These are phyloP conservation scores for Discostella stelligera DNA, from an alignment of 352 stramenopile genomes.

Conservation along the genomic window DNA sequence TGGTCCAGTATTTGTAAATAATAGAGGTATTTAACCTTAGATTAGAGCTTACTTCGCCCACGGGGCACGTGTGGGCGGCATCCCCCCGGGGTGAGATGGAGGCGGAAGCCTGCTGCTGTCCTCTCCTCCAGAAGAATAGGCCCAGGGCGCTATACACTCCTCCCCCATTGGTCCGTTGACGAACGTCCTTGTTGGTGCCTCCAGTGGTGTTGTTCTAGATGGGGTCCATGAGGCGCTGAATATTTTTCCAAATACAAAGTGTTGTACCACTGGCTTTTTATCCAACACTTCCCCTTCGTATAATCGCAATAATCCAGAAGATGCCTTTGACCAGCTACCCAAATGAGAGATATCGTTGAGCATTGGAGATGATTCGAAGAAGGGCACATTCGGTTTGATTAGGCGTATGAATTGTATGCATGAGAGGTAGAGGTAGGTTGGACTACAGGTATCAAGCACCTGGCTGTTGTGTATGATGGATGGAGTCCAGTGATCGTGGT, in stretches of 20 bases:
- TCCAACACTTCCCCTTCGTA: slow-evolving; percentile 94
- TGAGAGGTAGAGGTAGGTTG: slow-evolving; percentile 66
- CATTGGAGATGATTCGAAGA: slow-evolving; percentile 81
- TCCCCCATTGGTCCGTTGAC: slow-evolving; percentile 37
- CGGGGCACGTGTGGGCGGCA: slow-evolving; percentile 59
- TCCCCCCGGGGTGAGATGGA: slow-evolving; percentile 15
- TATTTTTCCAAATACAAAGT: slow-evolving; percentile 95
- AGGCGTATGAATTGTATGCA: slow-evolving; percentile 78
- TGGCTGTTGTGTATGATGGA: slow-evolving; percentile 54
- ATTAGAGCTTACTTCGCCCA: slow-evolving; percentile 63
- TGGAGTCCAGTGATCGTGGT: slow-evolving; percentile 51
- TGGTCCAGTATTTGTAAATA: too few relatives aligned
- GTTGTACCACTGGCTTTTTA: slow-evolving; percentile 97
- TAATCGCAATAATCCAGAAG: slow-evolving; percentile 64
- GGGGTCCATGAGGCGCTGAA: slow-evolving; percentile 79
- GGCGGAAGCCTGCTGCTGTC: not conserved
- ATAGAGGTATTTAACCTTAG: too few relatives aligned
- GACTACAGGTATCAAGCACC: slow-evolving; percentile 41
- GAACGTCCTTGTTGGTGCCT: slow-evolving; percentile 63
- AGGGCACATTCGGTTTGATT: slow-evolving; percentile 74
- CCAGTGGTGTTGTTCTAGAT: slow-evolving; percentile 30
- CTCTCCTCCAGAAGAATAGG: slow-evolving; percentile 5
- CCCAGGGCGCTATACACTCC: slow-evolving; percentile 56
- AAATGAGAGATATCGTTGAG: slow-evolving; percentile 77
- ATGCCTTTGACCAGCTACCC: slow-evolving; percentile 68